Conservation (phyloP, 2,329 filamentous ascomycete species). For the Chaetothyriales sp. region DNA sequence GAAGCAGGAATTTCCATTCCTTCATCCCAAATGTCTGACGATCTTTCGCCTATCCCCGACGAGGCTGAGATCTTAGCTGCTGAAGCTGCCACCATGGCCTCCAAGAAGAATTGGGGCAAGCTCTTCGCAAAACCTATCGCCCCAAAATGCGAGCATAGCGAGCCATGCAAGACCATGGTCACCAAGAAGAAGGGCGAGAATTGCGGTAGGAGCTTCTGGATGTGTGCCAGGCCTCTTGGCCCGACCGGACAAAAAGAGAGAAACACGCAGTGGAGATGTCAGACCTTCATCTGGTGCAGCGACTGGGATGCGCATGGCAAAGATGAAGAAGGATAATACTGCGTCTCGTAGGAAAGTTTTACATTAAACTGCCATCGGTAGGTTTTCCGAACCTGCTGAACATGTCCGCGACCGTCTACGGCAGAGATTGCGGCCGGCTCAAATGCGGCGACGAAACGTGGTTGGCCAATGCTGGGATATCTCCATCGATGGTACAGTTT, state of each 20-base stretch:
- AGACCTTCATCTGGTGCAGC: slow-evolving; percentile 63
- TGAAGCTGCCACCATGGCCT: slow-evolving; percentile 49
- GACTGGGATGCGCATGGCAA: slow-evolving; percentile 39
- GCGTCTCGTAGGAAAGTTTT: no score
- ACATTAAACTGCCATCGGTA: not conserved
- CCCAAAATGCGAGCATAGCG: slow-evolving; percentile 75
- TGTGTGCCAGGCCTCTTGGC: slow-evolving; percentile 63
- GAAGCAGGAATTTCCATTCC: not conserved
- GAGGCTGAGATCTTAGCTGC: slow-evolving; percentile 36
- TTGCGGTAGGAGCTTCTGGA: slow-evolving; percentile 53
- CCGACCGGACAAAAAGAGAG: slow-evolving; percentile 74
- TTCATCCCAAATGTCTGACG: slow-evolving; percentile 2
- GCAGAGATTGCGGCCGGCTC: no score
- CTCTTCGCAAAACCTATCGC: slow-evolving; percentile 61
- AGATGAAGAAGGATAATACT: slow-evolving; percentile 5
- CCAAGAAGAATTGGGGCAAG: slow-evolving; percentile 74
- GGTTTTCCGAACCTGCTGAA: not conserved
- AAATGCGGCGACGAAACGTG: no score
- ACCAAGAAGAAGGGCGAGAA: slow-evolving; percentile 88
- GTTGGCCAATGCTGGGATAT: no score
- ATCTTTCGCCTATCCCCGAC: slow-evolving; percentile 6
- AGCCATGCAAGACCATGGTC: slow-evolving; percentile 68
- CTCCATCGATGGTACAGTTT: no score
- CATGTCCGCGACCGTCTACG: not conserved
- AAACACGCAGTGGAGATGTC: slow-evolving; percentile 74